Conservation (phyloP, 2,329 filamentous ascomycete genomes). For the Colletotrichum coccodes region DNA sequence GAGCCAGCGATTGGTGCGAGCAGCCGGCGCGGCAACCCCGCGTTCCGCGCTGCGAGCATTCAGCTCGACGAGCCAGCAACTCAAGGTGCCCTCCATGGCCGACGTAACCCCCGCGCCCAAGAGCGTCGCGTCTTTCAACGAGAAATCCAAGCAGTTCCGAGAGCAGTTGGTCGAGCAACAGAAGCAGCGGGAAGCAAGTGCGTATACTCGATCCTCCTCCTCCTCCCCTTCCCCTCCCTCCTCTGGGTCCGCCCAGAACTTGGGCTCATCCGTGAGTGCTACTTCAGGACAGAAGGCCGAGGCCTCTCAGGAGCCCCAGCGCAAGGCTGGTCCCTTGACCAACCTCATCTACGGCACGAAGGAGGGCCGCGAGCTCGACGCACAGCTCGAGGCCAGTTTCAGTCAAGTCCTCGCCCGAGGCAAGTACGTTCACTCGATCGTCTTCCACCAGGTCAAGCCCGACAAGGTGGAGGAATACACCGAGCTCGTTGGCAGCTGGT, state of each 20-base stretch:
- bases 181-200: conserved; percentile 89
- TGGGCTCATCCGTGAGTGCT: conserved; percentile 73
- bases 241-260: conserved; percentile 54
- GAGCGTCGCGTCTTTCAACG: conserved; percentile 79
- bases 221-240: conserved; percentile 45
- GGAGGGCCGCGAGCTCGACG: conserved; percentile 92
- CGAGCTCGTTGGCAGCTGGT: conserved; percentile 88
- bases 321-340: conserved; percentile 78
- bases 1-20: conserved; percentile 60
- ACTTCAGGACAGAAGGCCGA: conserved; percentile 67
- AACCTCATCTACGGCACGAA: conserved; percentile 97
- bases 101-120: conserved; percentile 78
- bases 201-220: conserved; percentile 51
- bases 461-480: conserved; percentile 97
- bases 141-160: conserved; percentile 87
- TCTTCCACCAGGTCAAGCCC: conserved; percentile 94
- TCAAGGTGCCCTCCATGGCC: conserved; percentile 78
- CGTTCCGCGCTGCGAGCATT: conserved; percentile 66
- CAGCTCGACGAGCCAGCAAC: conserved; percentile 59
- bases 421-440: conserved; percentile 98
- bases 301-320: conserved; percentile 65
- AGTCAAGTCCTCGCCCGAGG: conserved; percentile 93
- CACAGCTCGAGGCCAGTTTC: conserved; percentile 95
- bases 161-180: conserved; percentile 81
- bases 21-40: conserved; percentile 53